A percentile compares a stretch with the other conserved stretches of the same genome.
These are phyloP conservation scores for Tulasnella sp. DNA, from an alignment of 768 basidiomycete genomes.

Conservation along the genomic window DNA sequence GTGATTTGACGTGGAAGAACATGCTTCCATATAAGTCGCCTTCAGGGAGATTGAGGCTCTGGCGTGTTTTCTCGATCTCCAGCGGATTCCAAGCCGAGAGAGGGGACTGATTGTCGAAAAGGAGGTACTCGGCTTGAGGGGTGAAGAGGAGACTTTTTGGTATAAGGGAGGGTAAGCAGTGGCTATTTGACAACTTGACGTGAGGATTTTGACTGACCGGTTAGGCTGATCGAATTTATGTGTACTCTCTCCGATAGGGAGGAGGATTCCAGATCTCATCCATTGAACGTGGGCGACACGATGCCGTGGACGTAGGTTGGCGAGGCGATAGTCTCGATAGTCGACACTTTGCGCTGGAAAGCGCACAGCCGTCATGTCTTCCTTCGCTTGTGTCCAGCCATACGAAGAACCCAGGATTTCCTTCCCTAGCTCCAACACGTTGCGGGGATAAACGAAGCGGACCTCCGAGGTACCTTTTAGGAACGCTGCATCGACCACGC, in stretches of 20 bases:
- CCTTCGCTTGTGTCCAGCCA: not conserved
- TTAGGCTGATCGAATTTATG: slow-evolving; percentile 35
- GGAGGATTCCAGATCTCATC: slow-evolving; percentile 33
- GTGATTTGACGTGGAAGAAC: slow-evolving; percentile 23
- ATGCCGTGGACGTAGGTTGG: slow-evolving; percentile 34
- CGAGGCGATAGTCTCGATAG: slow-evolving; percentile 33
- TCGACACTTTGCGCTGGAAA: slow-evolving; percentile 32
- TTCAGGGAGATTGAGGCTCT: slow-evolving; percentile 28
- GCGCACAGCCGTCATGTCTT: slow-evolving; percentile 12
- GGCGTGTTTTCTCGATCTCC: slow-evolving; percentile 31
- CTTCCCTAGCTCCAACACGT: not conserved
- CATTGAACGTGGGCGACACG: slow-evolving; percentile 34
- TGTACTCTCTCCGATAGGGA: slow-evolving; percentile 37
- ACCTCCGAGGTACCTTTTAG: not conserved
- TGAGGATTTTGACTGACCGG: not conserved
- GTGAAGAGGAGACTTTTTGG: slow-evolving; percentile 33
- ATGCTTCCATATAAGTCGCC: slow-evolving; percentile 34
- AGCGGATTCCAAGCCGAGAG: slow-evolving; percentile 41
- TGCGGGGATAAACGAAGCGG: not conserved
- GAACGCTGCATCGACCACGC: not conserved
- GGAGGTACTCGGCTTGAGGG: slow-evolving; percentile 36
- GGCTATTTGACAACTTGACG: no score
- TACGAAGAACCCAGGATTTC: not conserved
- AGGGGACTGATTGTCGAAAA: slow-evolving; percentile 33
- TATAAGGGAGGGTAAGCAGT: not conserved